Evolutionary conservation across 345 rosid genomes (phyloP).

Genomic region (Bruguiera parviflora): DNA sequence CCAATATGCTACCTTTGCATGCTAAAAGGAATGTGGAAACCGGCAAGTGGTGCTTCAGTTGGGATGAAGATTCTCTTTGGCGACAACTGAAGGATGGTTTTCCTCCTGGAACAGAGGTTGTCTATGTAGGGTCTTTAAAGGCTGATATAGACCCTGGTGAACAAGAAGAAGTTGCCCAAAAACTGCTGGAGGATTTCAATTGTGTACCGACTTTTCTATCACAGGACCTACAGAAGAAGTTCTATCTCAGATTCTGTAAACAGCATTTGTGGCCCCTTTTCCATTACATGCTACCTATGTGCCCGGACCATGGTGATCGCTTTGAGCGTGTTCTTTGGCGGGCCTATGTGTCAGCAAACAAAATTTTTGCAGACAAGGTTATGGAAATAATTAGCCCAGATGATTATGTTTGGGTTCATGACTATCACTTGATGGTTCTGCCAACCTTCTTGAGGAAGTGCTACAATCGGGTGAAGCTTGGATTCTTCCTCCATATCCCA

Average conservation of each 20-base stretch:
- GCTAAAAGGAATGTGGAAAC: slow-evolving; percentile 22
- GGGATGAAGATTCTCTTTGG: slow-evolving; percentile 56
- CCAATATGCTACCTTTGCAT: slow-evolving; percentile 29
- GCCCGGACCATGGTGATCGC: slow-evolving; percentile 74
- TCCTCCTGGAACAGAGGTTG: slow-evolving; percentile 50
- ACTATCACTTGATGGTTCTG: slow-evolving; percentile 78
- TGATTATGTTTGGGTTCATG: slow-evolving; percentile 79
- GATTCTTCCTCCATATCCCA: slow-evolving; percentile 80
- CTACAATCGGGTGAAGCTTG: slow-evolving; percentile 63
- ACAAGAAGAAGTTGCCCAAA: slow-evolving; percentile 68
- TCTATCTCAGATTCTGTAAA: slow-evolving; percentile 71
- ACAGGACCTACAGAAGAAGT: slow-evolving; percentile 57
- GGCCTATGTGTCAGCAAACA: slow-evolving; percentile 76
- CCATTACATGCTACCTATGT: slow-evolving; percentile 83
- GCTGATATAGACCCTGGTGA: slow-evolving; percentile 50
- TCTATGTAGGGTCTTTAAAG: slow-evolving; percentile 70
- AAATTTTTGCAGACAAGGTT: slow-evolving; percentile 73
- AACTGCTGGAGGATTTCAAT: slow-evolving; percentile 52
- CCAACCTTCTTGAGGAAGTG: slow-evolving; percentile 79
- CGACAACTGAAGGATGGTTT: slow-evolving; percentile 68
- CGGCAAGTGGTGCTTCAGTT: slow-evolving; percentile 57
- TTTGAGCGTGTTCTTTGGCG: slow-evolving; percentile 72
- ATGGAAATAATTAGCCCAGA: slow-evolving; percentile 76
- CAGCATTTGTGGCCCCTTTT: slow-evolving; percentile 80
- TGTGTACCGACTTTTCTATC: slow-evolving; percentile 74